A percentile compares a stretch with the other conserved stretches of the same genome.
Evolutionary conservation across 129 eudicot species (phyloP).

Genomic region (Pseudognaphalium luteoalbum): DNA sequence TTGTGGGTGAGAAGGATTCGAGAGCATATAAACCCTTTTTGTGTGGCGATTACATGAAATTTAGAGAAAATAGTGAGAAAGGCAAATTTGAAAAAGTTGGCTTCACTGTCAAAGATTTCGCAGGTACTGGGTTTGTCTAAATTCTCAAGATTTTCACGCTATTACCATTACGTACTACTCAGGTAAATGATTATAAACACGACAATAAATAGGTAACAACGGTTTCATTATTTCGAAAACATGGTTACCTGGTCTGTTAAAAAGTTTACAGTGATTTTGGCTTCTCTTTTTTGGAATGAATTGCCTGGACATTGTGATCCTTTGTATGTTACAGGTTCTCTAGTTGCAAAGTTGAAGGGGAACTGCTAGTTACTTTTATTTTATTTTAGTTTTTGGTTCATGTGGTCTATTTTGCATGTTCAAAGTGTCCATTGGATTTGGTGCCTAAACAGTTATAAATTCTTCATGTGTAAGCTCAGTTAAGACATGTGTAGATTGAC

Average conservation of each 20-base stretch:
- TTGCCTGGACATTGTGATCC: constrained; percentile 26
- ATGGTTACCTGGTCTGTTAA: constrained; percentile 1
- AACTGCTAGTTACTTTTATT: too few species aligned
- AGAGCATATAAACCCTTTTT: constrained; percentile 75
- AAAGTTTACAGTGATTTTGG: not conserved
- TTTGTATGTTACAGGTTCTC: constrained; percentile 30
- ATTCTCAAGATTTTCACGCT: not conserved
- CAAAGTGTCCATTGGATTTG: constrained; percentile 42
- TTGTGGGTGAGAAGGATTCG: constrained; percentile 54
- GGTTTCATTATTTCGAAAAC: constrained; percentile 18
- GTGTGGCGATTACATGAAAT: constrained; percentile 68
- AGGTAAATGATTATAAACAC: not conserved
- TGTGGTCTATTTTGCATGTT: constrained; percentile 39
- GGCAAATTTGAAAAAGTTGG: constrained; percentile 96
- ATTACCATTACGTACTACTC: constrained; percentile 1
- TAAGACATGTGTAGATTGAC: constrained; percentile 35
- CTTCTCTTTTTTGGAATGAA: constrained; percentile 7
- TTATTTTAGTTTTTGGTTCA: not conserved
- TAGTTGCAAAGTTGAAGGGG: constrained; percentile 27
- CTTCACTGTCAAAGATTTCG: constrained; percentile 86
- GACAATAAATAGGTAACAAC: constrained; percentile 24
- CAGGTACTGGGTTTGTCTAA: constrained; percentile 36
- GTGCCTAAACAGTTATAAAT: constrained; percentile 35
- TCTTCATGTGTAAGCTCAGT: constrained; percentile 23
- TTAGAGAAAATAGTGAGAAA: constrained; percentile 69